Percentiles rank a stretch among this genome's conserved stretches.
phyloP scores from a whole-genome alignment of 2,329 filamentous ascomycete species.

The Microdochium paspali region DNA sequence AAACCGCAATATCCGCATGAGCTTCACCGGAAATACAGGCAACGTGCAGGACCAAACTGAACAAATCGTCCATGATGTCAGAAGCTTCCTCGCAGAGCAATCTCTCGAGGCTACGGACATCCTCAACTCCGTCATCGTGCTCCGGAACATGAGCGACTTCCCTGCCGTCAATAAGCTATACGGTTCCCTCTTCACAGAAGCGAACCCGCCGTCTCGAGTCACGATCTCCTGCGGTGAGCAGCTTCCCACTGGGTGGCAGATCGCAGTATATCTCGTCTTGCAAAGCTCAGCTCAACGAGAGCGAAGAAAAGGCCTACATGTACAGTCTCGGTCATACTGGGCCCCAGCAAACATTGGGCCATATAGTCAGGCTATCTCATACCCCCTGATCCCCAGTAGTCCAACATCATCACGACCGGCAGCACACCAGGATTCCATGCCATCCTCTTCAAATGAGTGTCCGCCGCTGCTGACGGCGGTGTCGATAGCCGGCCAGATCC shows the following conservation, averaged over 20 bases:
- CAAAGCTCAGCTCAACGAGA: slow-evolving; percentile 26
- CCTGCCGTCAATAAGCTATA: slow-evolving; percentile 66
- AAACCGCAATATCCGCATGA: slow-evolving; percentile 6
- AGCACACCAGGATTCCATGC: too few species aligned
- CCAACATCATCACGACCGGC: too few species aligned
- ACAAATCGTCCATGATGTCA: slow-evolving; percentile 37
- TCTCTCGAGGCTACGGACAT: slow-evolving; percentile 29
- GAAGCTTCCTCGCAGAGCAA: slow-evolving; percentile 23
- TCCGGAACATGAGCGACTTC: slow-evolving; percentile 77
- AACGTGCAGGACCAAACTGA: slow-evolving; percentile 37
- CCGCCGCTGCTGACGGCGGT: slow-evolving; percentile 23
- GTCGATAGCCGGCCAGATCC: slow-evolving; percentile 83
- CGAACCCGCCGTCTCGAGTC: slow-evolving; percentile 78
- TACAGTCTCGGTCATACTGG: slow-evolving; percentile 94
- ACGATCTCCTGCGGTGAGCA: slow-evolving; percentile 68
- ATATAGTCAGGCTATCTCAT: slow-evolving; percentile 78
- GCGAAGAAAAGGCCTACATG: slow-evolving; percentile 60
- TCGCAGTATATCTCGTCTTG: background rate
- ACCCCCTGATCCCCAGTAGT: slow-evolving; percentile 23
- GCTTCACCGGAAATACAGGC: slow-evolving; percentile 20
- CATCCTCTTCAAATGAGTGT: too few species aligned
- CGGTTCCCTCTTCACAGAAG: slow-evolving; percentile 59
- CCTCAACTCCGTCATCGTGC: slow-evolving; percentile 53
- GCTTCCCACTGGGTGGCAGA: slow-evolving; percentile 41
- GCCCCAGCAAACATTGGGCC: slow-evolving; percentile 96